Evolutionary conservation across 2,329 filamentous ascomycete species (phyloP), one percentile per base, ranked within the genome.

Genomic region (Zalaria sp.): DNA sequence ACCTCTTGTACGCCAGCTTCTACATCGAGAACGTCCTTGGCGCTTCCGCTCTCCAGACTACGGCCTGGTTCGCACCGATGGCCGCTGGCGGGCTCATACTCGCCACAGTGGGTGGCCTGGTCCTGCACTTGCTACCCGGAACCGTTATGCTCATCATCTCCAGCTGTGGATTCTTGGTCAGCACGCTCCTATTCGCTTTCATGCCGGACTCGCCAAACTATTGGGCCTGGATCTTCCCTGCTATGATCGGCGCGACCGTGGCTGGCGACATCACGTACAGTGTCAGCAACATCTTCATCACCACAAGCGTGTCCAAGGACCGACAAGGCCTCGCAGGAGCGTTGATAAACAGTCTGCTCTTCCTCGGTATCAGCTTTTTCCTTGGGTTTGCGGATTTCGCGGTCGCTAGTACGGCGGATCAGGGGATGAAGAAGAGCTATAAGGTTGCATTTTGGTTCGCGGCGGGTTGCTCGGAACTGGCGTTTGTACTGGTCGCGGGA

Each of bases 241-340:
- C 57, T 5, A 58, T 58, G 56, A 42, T 60, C 3, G 57, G 53
- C 44, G 56, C 54, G 5, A 59, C 57, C 1, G 45, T 58, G 9
- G 57, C 56, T 18, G 53, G 57, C 44, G 57, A 60, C 43, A 47
- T 59, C 9, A 60, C 57, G 1, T 58, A 53, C 51, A 59, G 54
- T 11, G 46, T 59, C 3, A 53, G 54, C 7, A 48, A 51, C 29
- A 52, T 60, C 26, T 58, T 56, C 46, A 44, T 59, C 11, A 53
- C 57, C 5, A 43, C 51, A 0, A 47, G 51, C 0, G 55, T 57
- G 39, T 57, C 57, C 6, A 48, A 51, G 27, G 44, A 50, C 5
- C 53, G 55, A 10, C 57, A 60, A 44, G 57, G 56, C 8, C 43
- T 59, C 4, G 53, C 54, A 2, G 57, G 57, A 27, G 57, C 57